Percentiles rank a stretch among this genome's conserved stretches.
Evolutionary conservation across 2,329 filamentous ascomycete species (phyloP).

Genomic region (Beauveria rudraprayagi): DNA sequence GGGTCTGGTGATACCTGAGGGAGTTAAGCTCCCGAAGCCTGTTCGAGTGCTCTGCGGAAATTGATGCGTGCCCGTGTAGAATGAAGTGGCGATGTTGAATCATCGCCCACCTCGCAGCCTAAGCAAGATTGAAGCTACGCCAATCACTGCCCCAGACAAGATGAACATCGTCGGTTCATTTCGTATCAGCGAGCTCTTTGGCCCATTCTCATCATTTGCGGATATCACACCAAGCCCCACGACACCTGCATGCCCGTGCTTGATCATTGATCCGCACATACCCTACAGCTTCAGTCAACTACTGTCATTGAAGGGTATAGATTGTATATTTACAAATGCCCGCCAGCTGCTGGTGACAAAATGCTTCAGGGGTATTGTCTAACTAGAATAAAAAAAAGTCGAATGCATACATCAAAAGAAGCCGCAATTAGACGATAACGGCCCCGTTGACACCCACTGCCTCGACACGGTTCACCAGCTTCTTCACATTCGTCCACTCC

Average conservation of each 20-base stretch:
- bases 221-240: no score
- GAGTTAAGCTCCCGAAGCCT: no score
- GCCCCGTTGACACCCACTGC: conserved; percentile 44
- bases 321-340: conserved; percentile 10
- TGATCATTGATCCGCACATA: background rate
- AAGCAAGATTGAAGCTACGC: background rate
- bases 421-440: conserved; percentile 26
- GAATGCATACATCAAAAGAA: background rate
- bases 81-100: background rate
- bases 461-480: conserved; percentile 71
- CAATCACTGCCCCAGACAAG: background rate
- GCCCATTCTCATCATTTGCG: no score
- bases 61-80: no score
- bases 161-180: background rate
- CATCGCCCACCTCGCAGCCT: background rate
- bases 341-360: conserved; percentile 1
- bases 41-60: no score
- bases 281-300: background rate
- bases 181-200: no score
- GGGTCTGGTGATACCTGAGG: background rate
- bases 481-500: conserved; percentile 92
- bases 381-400: background rate
- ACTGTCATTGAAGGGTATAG: background rate
- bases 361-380: conserved; percentile 8
- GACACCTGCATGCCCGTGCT: no score